Evolutionary conservation across 129 eudicot genomes (phyloP), one percentile per base, ranked within the genome.

Genomic region (Heracleum sosnowskyi): DNA sequence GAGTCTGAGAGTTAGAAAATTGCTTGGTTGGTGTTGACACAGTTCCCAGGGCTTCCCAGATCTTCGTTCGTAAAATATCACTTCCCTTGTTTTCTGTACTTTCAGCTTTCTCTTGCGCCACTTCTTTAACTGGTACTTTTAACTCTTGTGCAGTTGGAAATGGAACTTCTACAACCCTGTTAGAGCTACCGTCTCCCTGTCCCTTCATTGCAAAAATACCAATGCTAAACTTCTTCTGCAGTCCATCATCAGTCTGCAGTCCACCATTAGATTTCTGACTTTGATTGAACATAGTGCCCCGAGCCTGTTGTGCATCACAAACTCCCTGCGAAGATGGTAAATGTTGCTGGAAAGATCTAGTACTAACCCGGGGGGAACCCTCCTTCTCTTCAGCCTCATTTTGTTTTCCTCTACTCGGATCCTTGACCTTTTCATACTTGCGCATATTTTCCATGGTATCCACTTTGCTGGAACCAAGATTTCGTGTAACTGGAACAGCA

Each of bases 41-140:
- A 70, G 86, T 73, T 83, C 89, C 97, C 81, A 95, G 79, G 83
- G 90, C 84, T 85, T 91, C 96, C 89, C 87, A 88, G 20, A 95
- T 86, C 85, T 88, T 94, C 88, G 79, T 81, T 85, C 90, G 85
- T 88, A 95, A 85, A 53, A 87, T 55, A 76, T 80, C 86, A 45
- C 76, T 80, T 73, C 91, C 93, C 81, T 68, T 75, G 76, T 73
- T 79, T 81, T 81, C 92, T 79, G 78, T 75, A 79, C 76, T 86
- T 66, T 81, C 75, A 74, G 81, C 37, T 86, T 74, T 84, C 80
- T 86, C 89, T 84, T 76, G 83, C 73, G 40, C 60, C 74, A 28
- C 84, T 64, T 71, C 89, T 73, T 88, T 83, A 40, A 44, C 85
- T 63, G 80, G 80, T 77, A 75, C 76, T 20, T 34, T 57, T 77